These are phyloP conservation scores for Tephrocybe sp. DNA, from an alignment of 768 basidiomycete genomes.

Conservation along the genomic window DNA sequence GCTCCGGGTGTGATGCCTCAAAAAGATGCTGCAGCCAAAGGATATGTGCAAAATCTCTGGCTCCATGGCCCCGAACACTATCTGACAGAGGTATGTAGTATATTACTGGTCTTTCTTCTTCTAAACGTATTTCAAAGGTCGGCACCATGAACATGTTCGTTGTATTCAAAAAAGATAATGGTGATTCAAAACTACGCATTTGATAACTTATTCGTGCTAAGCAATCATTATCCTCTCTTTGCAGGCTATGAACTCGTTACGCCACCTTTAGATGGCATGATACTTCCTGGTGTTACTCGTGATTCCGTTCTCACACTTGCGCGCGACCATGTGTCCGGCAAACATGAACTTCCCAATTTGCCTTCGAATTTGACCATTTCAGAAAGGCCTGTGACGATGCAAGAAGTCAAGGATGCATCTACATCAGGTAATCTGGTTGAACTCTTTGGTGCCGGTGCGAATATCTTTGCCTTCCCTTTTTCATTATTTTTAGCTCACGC, in stretches of 20 bases:
- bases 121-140: slow-evolving; percentile 47
- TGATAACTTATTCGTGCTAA: neutral
- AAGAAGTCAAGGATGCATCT: slow-evolving; percentile 60
- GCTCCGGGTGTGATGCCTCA: slow-evolving; percentile 88
- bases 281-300: slow-evolving; percentile 90
- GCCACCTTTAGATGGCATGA: slow-evolving; percentile 86
- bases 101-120: neutral
- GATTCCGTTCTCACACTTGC: slow-evolving; percentile 77
- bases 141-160: slow-evolving; percentile 94
- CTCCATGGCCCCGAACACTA: slow-evolving; percentile 68
- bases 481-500: neutral
- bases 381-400: slow-evolving; percentile 75
- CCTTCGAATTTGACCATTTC: slow-evolving; percentile 55
- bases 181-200: slow-evolving; percentile 35
- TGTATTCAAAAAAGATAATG: slow-evolving; percentile 69
- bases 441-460: slow-evolving; percentile 72
- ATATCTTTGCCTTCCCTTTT: neutral
- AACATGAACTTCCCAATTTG: slow-evolving; percentile 43
- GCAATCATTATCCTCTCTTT: slow-evolving; percentile 21
- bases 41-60: slow-evolving; percentile 91
- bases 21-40: slow-evolving; percentile 66
- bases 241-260: slow-evolving; percentile 81
- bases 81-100: slow-evolving; percentile 44
- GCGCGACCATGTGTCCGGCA: slow-evolving; percentile 54
- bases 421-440: slow-evolving; percentile 70